phyloP scores from a whole-genome alignment of 1,284 basidiomycete species.

The Apiotrichum domesticum region DNA sequence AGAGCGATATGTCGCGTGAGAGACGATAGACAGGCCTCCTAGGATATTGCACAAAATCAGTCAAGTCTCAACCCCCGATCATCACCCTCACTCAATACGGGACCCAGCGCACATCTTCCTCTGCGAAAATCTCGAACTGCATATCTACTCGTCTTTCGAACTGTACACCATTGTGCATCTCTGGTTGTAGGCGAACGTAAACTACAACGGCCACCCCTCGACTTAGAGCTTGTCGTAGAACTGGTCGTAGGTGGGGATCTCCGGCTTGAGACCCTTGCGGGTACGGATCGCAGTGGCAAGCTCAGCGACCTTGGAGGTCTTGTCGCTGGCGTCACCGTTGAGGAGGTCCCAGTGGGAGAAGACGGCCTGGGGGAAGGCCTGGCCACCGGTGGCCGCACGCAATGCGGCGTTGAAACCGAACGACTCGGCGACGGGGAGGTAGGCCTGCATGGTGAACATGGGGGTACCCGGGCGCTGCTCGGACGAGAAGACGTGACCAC shows the following conservation, averaged over 20 bases:
- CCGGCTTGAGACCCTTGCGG: constrained; percentile 57
- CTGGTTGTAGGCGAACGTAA: no score
- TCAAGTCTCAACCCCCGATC: no score
- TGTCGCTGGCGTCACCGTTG: constrained; percentile 50
- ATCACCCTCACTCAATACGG: no score
- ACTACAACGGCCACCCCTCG: no score
- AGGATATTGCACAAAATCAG: no score
- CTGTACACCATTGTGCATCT: no score
- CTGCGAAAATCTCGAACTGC: no score
- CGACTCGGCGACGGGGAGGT: constrained; percentile 70
- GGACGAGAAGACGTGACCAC: constrained; percentile 97
- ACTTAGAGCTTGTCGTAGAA: constrained; percentile 73
- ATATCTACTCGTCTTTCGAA: no score
- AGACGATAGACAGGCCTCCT: no score
- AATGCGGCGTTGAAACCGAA: constrained; percentile 99
- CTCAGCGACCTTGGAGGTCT: constrained; percentile 78
- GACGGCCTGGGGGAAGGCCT: constrained; percentile 96
- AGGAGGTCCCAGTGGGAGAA: constrained; percentile 80
- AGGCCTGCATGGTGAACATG: constrained; percentile 70
- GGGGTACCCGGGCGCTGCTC: constrained; percentile 97
- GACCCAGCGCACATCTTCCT: no score
- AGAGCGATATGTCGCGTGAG: no score
- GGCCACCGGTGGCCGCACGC: constrained; percentile 84
- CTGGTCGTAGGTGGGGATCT: constrained; percentile 72
- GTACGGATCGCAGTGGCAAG: constrained; percentile 74